Percentiles rank a stretch among this genome's conserved stretches.
Evolutionary conservation across 73 alveolate species (phyloP).

Genomic region (Blepharisma stoltei): DNA sequence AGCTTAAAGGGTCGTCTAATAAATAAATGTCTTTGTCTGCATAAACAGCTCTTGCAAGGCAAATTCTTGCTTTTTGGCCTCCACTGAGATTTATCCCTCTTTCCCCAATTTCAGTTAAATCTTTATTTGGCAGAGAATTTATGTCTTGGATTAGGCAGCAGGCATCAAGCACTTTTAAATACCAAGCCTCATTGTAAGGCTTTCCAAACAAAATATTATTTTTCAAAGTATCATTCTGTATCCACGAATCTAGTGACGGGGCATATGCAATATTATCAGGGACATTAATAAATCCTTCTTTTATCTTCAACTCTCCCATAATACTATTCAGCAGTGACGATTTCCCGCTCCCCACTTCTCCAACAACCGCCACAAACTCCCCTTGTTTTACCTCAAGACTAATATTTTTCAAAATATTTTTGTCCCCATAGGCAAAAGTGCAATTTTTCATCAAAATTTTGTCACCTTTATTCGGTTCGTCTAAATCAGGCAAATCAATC

Average conservation of each 20-base stretch:
- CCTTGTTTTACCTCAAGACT: slow-evolving; percentile 43
- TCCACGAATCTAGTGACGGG: slow-evolving; percentile 30
- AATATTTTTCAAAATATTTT: slow-evolving; percentile 48
- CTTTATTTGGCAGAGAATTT: slow-evolving; percentile 52
- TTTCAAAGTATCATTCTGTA: slow-evolving; percentile 25
- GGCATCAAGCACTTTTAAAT: slow-evolving; percentile 50
- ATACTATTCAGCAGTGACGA: slow-evolving; percentile 50
- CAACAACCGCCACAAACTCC: slow-evolving; percentile 61
- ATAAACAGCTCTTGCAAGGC: slow-evolving; percentile 68
- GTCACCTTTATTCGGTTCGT: background rate
- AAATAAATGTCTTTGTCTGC: slow-evolving; percentile 55
- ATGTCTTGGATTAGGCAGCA: slow-evolving; percentile 63
- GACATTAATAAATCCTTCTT: slow-evolving; percentile 24
- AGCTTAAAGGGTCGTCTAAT: slow-evolving; percentile 66
- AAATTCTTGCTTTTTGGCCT: slow-evolving; percentile 69
- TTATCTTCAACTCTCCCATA: slow-evolving; percentile 48
- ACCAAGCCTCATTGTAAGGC: slow-evolving; percentile 52
- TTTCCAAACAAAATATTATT: slow-evolving; percentile 64
- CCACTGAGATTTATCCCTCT: slow-evolving; percentile 77
- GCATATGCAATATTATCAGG: slow-evolving; percentile 31
- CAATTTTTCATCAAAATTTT: background rate
- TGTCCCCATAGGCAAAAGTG: slow-evolving; percentile 23
- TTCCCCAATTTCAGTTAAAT: slow-evolving; percentile 77
- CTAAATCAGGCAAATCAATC: background rate
- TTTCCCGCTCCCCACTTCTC: slow-evolving; percentile 78